Evolutionary conservation across 352 stramenopile genomes (phyloP).

Genomic region (Phytopythium montanum): DNA sequence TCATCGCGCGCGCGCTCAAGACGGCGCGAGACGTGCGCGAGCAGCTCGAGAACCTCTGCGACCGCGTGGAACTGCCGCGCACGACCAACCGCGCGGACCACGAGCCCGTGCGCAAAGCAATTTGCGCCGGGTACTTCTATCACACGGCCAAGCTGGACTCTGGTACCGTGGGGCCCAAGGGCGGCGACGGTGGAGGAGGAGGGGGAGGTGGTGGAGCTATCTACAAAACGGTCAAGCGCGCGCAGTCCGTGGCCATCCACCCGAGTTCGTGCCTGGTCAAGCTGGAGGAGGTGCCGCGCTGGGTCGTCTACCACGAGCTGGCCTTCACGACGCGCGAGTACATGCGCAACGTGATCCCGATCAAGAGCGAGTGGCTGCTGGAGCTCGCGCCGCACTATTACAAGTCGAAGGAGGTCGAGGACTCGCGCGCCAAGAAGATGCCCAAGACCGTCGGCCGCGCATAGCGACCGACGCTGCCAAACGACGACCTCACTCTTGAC

Average conservation of each 20-base stretch:
- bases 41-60: constrained; percentile 98
- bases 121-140: constrained; percentile 99
- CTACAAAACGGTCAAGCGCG: constrained; percentile 99
- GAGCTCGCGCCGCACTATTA: constrained; percentile 99
- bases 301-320: constrained; percentile 99
- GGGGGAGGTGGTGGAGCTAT: not conserved
- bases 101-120: constrained; percentile 94
- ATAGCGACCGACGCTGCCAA: not conserved
- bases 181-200: not conserved
- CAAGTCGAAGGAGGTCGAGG: constrained; percentile 96
- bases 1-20: constrained; percentile 97
- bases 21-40: constrained; percentile 98
- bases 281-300: constrained; percentile 88
- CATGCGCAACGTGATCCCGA: constrained; percentile 96
- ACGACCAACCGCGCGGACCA: constrained; percentile 86
- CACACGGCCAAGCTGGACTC: constrained; percentile 97
- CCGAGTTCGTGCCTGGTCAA: constrained; percentile 96
- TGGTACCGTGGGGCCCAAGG: constrained; percentile 51
- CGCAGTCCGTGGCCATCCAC: constrained; percentile 97
- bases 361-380: constrained; percentile 97
- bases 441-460: constrained; percentile 80
- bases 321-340: constrained; percentile 99
- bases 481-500: not conserved
- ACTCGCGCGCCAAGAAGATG: constrained; percentile 96
- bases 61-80: constrained; percentile 96